Conservation (phyloP, 2,329 filamentous ascomycete species). For the Dothidotthia symphoricarpi region DNA sequence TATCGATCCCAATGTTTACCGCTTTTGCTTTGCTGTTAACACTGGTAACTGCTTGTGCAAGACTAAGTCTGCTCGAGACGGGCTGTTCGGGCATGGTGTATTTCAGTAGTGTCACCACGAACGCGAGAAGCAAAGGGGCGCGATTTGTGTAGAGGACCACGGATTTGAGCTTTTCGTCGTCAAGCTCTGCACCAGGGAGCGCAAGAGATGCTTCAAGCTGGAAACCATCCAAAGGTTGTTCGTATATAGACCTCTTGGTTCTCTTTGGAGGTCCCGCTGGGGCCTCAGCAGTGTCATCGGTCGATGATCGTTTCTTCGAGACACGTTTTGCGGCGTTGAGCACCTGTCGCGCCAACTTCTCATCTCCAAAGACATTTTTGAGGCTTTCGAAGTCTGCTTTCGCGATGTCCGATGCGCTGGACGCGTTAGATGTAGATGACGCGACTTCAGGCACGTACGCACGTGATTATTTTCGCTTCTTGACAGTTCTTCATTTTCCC, state of each 20-base stretch:
- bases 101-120: constrained; percentile 69
- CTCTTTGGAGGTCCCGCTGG: constrained; percentile 43
- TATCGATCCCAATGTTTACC: constrained; percentile 69
- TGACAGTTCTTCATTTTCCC: constrained; percentile 56
- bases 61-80: constrained; percentile 74
- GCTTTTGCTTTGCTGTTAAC: constrained; percentile 77
- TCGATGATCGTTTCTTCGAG: constrained; percentile 54
- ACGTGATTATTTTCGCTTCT: constrained; percentile 53
- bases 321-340: constrained; percentile 57
- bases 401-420: constrained; percentile 49
- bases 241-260: constrained; percentile 29
- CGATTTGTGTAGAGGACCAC: constrained; percentile 70
- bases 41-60: constrained; percentile 81
- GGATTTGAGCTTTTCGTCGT: constrained; percentile 60
- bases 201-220: constrained; percentile 63
- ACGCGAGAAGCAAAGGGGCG: constrained; percentile 78
- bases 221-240: constrained; percentile 45
- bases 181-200: constrained; percentile 55
- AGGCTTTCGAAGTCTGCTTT: constrained; percentile 49
- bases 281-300: too few species aligned
- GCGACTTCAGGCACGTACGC: constrained; percentile 32
- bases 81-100: constrained; percentile 86
- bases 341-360: constrained; percentile 58
- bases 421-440: constrained; percentile 11
- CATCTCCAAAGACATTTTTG: constrained; percentile 49